Base-by-base conservation (phyloP, 805 yeast genomes). In the Saccharomycopsis babjevae region DNA sequence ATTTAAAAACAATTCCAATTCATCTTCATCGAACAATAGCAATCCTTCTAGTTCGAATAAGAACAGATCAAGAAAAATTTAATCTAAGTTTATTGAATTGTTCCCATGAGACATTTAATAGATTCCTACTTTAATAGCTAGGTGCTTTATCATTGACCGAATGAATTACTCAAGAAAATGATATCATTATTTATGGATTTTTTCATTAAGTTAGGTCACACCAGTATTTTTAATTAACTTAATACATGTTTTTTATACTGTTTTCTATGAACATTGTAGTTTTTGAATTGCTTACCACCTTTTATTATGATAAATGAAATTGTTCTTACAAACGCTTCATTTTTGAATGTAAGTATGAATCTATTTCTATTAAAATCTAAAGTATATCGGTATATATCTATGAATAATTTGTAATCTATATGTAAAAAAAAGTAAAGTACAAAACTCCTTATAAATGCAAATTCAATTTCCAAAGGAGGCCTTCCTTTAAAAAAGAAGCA, bases 1-100 rank as follows among this genome's bases (percentile, higher is more conserved):
- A 68, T 82, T 91, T 69, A 83, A 81, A 68, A 84, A 82, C 67
- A 46, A 22, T 46, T 46, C 28, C 3, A 55, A 30, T 39, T 67
- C 71, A 56, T 67, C 68, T 16, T 30, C 34, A 25, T 39, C 39
- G n/a, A 56, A 56, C 22, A 38, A 38, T n/a, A 46, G 15, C 32
- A 68, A 68, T 54, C 66, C 69, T 65, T 61, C 69, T 18, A 59
- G 42, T 43, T 34, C 32, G 2, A 61, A 56, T 32, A 59, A 58
- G 32, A 57, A 60, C 32, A 57, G 64, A 52, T 68, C 72, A 3
- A 69, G 73, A 66, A 71, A 71, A 65, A 70, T 71, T 10, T 71
- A 52, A 39, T 25, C 2, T 22, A 25, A 25, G 2, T 46, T 42
- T 16, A 18, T 46, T 13, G 16, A 46, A 22, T 46, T 16, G 11